Base-by-base conservation (phyloP, 768 basidiomycete species). In the Astraeus odoratus region DNA sequence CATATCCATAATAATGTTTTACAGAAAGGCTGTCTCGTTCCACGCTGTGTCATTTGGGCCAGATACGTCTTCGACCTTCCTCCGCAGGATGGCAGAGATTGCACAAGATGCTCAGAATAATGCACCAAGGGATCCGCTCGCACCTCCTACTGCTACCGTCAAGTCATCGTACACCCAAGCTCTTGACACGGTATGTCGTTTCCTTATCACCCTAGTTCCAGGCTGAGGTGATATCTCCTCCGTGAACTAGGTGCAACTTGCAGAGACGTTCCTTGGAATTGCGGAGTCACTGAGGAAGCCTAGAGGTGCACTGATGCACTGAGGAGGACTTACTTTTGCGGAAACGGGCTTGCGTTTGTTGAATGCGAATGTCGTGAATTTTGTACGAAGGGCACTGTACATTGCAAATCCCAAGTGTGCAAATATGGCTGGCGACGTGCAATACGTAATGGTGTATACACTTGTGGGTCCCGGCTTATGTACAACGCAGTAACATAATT, bases 41-140 rank as follows among this genome's bases (percentile, higher is more conserved):
- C 75, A 78, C 38, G 57, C 74, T 0, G 71, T 77, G 15, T 65
- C 71, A 0, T 77, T 77, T 46, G 76, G 74, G 1, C 56, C 60
- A 2, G 46, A 57, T 31, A 20, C 5, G 27, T 51, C 22, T 8
- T 42, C 33, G 30, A 27, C 16, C 1, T 36, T 47, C 16, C 57
- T 77, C 12, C 61, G 63, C 3, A 58, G 67, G 8, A 77, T 78
- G 76, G 66, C 68, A 2, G 55, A 67, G 9, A 64, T 77, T 8
- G 76, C 76, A 2, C 20, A 6, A 24, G 23, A 72, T 40, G 65
- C 73, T 3, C 69, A 75, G 48, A 67, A 57, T 20, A 56, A 50
- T n/a, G 67, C 69, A 0, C 72, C 71, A 1, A 55, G 47, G 10
- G 66, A 73, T 49, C 62, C 64, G 4, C 50, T 60, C 7, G 65